Evolutionary conservation across 2,329 filamentous ascomycete genomes (phyloP), one percentile per base, ranked within the genome.

Genomic region (Aureobasidium namibiae): DNA sequence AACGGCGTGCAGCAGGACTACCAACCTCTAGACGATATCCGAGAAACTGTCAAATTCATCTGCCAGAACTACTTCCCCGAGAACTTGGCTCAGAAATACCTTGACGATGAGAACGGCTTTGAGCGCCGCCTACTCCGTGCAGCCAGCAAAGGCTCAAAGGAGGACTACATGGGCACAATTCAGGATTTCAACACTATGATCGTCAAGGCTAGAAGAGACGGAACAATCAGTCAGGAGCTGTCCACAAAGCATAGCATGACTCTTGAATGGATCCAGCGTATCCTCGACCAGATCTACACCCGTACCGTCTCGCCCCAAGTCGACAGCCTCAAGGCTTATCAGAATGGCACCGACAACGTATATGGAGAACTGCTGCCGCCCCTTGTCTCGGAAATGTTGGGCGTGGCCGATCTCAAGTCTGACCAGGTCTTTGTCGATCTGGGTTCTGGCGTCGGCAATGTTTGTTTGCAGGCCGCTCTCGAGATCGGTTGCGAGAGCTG

Each of bases 371-470:
- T 99, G 26, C 80, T 94, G 31, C 88, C 91, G 21, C 85, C 86
- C 1, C 95, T 99, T 69, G 83, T 94, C 63, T 88, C 87, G 63
- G 84, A 86, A 60, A 90, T 97, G 61, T 85, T 99, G 65, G 82
- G 86, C 16, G 83, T 90, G 70, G 88, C 88, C 3, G 80, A 83
- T 45, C 84, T 97, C 71, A 91, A 84, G 61, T 92, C 89, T 0
- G 82, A 86, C 52, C 88, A 95, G 66, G 84, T 95, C 38, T 97
- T 99, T 70, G 86, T 99, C 61, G 94, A 99, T 69, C 81, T 99
- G 14, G 94, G 94, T 50, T 97, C 92, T 1, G 94, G 94, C 31
- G 94, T 97, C 16, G 94, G 92, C 49, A 99, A 97, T 69, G 92
- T 97, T 2, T 91, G 94, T 26, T 78, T 99, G 53, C 94, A 99